Conservation (phyloP, 306 rosid genomes). For the Quercus wislizeni region DNA sequence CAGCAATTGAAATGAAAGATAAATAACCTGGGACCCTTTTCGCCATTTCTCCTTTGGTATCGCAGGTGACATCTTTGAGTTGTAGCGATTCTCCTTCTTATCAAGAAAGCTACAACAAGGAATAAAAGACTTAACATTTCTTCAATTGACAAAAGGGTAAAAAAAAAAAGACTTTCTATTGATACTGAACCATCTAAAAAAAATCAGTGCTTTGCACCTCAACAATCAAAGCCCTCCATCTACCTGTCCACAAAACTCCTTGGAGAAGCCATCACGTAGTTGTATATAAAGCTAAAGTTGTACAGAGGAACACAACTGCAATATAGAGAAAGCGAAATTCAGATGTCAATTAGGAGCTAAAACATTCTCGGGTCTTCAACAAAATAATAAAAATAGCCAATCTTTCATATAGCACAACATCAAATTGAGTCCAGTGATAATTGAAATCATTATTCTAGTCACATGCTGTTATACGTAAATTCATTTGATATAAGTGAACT, state of each 20-base stretch:
- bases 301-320: slow-evolving; percentile 96
- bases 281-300: slow-evolving; percentile 82
- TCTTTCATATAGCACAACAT: too few relatives aligned
- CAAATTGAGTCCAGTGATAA: too few relatives aligned
- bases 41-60: slow-evolving; percentile 90
- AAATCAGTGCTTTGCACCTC: slow-evolving; percentile 56
- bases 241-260: slow-evolving; percentile 98
- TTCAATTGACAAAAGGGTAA: slow-evolving; percentile 10
- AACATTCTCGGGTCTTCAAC: not conserved
- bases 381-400: not conserved
- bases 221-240: slow-evolving; percentile 48
- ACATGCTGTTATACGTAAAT: not conserved
- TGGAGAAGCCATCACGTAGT: slow-evolving; percentile 76
- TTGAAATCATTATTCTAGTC: too few relatives aligned
- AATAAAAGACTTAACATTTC: slow-evolving; percentile 20
- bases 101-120: slow-evolving; percentile 79
- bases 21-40: slow-evolving; percentile 93
- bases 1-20: slow-evolving; percentile 4
- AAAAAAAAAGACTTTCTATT: not conserved
- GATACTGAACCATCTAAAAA: slow-evolving; percentile 28
- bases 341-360: not conserved
- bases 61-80: slow-evolving; percentile 82
- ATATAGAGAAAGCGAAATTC: slow-evolving; percentile 29
- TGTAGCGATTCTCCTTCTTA: slow-evolving; percentile 88
- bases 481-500: not conserved